phyloP scores from a whole-genome alignment of 345 rosid genomes.

The Boechera retrofracta region DNA sequence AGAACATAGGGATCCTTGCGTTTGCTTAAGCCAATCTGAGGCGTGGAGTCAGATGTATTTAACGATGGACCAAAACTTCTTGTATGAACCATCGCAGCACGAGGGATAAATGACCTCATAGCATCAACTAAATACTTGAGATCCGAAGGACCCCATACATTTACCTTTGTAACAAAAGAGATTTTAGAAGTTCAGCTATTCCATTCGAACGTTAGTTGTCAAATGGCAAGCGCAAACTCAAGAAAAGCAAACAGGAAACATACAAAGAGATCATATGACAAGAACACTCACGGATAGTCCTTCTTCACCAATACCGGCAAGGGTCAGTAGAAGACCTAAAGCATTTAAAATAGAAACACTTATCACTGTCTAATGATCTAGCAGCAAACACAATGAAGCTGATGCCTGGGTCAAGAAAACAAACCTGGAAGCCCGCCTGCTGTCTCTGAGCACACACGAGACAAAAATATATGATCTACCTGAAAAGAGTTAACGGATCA shows the following conservation, averaged over 20 bases:
- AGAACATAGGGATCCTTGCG: conserved; percentile 61
- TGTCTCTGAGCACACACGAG: conserved; percentile 97
- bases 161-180: conserved; percentile 60
- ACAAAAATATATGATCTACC: conserved; percentile 96
- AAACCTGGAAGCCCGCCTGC: conserved; percentile 98
- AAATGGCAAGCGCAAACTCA: conserved; percentile 18
- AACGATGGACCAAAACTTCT: conserved; percentile 70
- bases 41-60: conserved; percentile 49
- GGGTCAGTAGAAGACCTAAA: conserved; percentile 84
- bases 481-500: conserved; percentile 45
- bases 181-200: conserved; percentile 19
- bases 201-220: background rate
- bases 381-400: background rate
- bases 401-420: conserved; percentile 28
- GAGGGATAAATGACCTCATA: conserved; percentile 94
- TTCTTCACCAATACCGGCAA: conserved; percentile 93
- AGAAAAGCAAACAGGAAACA: conserved; percentile 28
- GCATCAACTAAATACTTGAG: conserved; percentile 88
- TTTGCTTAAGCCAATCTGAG: conserved; percentile 47
- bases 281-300: conserved; percentile 87
- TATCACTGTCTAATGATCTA: conserved; percentile 19
- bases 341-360: conserved; percentile 21
- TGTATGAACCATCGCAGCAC: conserved; percentile 97
- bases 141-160: conserved; percentile 97
- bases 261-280: conserved; percentile 39